Evolutionary conservation across 257 asterid species (phyloP), one percentile per base, ranked within the genome.

Genomic region (Mitragyna speciosa): DNA sequence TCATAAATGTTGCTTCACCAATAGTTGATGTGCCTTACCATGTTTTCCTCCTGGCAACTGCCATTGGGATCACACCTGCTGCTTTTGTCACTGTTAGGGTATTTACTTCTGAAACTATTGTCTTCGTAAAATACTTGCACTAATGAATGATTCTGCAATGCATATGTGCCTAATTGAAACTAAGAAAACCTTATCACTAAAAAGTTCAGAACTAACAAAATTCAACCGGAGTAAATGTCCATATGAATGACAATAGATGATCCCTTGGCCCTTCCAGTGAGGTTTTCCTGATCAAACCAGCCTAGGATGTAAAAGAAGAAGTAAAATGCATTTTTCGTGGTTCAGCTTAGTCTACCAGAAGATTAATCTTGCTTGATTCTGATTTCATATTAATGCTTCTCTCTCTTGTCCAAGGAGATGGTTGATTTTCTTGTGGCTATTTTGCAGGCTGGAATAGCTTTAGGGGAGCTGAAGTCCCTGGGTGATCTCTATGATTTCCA

Each of bases 81-180:
- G 94, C 99, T 80, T 95, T 87, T 59, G 92, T 95, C 75, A 95
- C 99, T 39, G 99, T 95, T 86, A 81, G 92, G 97, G 99, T 95
- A 90, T 65, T 52, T 80, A 70, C 86, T 83, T 82, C 83, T 51
- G 31, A 72, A 51, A 51, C 31, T 45, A 5, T 36, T 36, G 41
- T 78, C 48, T 20, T 84, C 14, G 1, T 72, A 16, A 3, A 19
- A n/a, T 31, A 17, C 64, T 41, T 78, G 45, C 24, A 1, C 36
- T 12, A 7, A 14, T 39, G 2, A n/a, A 45, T 45, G 75, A 49
- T 77, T 26, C 41, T 36, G 41, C 41, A 36, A 36, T 4, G 41
- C 41, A 36, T 36, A 11, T n/a, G 68, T 19, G 4, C 28, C 20
- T 24, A n/a, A 5, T 15, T 45, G 73, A 39, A 41, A 24, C 9